Percentiles rank a stretch among this genome's conserved stretches.
These are phyloP conservation scores for Brassica cretica DNA, from an alignment of 345 rosid genomes.

Conservation along the genomic window DNA sequence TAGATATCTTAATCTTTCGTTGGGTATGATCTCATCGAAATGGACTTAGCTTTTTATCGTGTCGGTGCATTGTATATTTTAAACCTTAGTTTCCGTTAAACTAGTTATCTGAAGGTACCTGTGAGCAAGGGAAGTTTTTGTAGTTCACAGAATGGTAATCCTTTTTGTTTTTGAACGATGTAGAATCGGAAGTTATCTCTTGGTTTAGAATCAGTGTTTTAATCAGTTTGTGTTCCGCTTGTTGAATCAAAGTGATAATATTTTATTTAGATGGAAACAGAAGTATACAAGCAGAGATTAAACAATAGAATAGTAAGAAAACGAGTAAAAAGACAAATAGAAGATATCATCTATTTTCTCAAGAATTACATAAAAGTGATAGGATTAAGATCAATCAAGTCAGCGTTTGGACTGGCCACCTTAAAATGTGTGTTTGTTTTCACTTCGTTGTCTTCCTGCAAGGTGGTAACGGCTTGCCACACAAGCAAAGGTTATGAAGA, in stretches of 20 bases:
- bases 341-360: constrained; percentile 36
- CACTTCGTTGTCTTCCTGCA: constrained; percentile 52
- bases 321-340: constrained; percentile 22
- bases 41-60: background rate
- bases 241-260: background rate
- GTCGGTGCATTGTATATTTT: constrained; percentile 28
- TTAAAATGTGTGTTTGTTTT: constrained; percentile 9
- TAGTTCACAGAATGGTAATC: background rate
- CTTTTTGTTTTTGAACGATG: background rate
- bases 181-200: background rate
- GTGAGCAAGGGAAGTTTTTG: constrained; percentile 10
- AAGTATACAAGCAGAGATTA: constrained; percentile 23
- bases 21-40: background rate
- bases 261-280: constrained; percentile 21
- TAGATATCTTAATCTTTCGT: constrained; percentile 7
- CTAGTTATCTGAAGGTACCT: constrained; percentile 16
- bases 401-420: constrained; percentile 70
- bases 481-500: constrained; percentile 86
- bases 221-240: background rate
- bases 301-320: constrained; percentile 31
- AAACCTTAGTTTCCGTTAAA: background rate
- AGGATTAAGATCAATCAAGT: constrained; percentile 46
- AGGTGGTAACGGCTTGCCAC: constrained; percentile 86
- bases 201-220: background rate
- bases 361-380: constrained; percentile 33